A percentile compares a stretch with the other conserved stretches of the same genome.
These are phyloP conservation scores for Avena insularis DNA, from an alignment of 176 grass and related monocot genomes.

Conservation along the genomic window DNA sequence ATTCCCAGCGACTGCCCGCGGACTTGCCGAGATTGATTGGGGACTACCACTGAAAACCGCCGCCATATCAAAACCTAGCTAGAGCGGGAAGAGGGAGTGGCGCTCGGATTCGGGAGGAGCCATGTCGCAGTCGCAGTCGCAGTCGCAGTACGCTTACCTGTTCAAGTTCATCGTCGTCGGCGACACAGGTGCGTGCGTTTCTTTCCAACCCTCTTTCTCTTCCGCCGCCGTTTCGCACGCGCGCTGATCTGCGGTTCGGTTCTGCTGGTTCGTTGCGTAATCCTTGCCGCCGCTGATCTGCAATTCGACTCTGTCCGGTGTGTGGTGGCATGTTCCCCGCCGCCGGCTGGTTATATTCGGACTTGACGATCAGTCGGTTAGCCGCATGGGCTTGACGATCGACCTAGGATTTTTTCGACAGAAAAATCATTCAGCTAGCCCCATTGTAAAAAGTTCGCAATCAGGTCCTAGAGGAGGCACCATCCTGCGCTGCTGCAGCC, in stretches of 20 bases:
- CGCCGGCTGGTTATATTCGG: no score
- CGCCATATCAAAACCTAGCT: background rate
- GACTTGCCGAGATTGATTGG: background rate
- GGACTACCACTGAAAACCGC: background rate
- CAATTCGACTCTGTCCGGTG: no score
- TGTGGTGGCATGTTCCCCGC: no score
- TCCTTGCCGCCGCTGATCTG: background rate
- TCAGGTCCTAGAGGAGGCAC: no score
- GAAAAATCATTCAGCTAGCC: no score
- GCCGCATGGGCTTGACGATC: no score
- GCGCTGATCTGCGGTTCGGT: background rate
- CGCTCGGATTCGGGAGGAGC: background rate
- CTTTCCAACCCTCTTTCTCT: background rate
- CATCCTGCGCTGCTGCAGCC: no score
- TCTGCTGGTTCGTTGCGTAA: background rate
- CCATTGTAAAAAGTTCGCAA: no score
- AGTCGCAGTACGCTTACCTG: slow-evolving; percentile 43
- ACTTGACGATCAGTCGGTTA: no score
- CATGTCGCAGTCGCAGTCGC: background rate
- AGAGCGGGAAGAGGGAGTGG: background rate
- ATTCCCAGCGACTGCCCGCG: background rate
- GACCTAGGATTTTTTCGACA: no score
- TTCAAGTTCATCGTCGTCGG: slow-evolving; percentile 78
- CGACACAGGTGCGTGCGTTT: slow-evolving; percentile 34
- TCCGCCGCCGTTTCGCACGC: background rate